Percentiles rank a stretch among this genome's conserved stretches.
These are phyloP conservation scores for Globisporangium camurandrum DNA, from an alignment of 352 stramenopile species.

Conservation along the genomic window DNA sequence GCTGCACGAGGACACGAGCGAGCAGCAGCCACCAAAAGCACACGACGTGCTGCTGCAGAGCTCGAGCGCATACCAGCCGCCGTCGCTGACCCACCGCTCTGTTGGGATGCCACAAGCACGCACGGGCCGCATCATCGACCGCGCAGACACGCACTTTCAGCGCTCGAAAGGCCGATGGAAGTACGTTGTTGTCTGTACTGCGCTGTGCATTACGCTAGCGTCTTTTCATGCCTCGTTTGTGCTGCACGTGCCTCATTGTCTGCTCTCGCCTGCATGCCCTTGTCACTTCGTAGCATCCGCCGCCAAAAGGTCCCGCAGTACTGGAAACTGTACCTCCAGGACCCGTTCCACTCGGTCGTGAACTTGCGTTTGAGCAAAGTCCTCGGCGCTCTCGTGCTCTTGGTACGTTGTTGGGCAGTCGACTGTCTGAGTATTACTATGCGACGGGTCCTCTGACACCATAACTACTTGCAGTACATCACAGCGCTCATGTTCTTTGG, in stretches of 20 bases:
- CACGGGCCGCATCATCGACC: constrained; percentile 68
- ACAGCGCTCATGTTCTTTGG: constrained; percentile 56
- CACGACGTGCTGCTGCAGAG: constrained; percentile 10
- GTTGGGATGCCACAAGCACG: constrained; percentile 9
- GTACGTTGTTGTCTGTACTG: constrained; percentile 22
- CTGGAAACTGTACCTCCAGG: constrained; percentile 79
- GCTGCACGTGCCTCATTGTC: background rate
- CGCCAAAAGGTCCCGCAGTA: constrained; percentile 71
- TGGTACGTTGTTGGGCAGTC: constrained; percentile 17
- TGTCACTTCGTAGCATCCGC: constrained; percentile 40
- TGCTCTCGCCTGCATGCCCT: background rate
- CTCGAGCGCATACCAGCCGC: constrained; percentile 14
- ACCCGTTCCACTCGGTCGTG: constrained; percentile 78
- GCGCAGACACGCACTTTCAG: constrained; percentile 50
- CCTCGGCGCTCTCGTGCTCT: constrained; percentile 23
- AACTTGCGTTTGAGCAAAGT: constrained; percentile 82
- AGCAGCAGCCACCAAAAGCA: constrained; percentile 6
- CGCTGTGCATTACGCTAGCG: background rate
- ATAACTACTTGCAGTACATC: constrained; percentile 41
- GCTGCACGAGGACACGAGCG: constrained; percentile 37
- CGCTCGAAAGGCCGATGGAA: constrained; percentile 77
- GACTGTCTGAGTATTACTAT: background rate
- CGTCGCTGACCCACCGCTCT: constrained; percentile 8
- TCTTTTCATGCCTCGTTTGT: background rate
- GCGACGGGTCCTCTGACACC: background rate